These are phyloP conservation scores for Penicillium angulare DNA, from an alignment of 495 filamentous ascomycete species.

Conservation along the genomic window DNA sequence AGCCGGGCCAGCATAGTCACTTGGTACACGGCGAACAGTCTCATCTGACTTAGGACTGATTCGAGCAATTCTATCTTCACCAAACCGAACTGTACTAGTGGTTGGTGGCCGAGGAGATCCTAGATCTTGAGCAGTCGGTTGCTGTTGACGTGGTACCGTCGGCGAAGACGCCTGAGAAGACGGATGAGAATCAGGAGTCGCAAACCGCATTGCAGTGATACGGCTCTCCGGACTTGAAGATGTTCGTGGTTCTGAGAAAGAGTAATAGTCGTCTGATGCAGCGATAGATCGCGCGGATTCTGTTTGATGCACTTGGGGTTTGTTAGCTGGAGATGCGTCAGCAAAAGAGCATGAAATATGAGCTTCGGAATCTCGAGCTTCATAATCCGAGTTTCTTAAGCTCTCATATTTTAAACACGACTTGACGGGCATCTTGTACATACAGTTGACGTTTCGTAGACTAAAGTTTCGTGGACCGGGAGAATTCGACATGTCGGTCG, in stretches of 20 bases:
- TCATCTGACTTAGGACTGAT: conserved; percentile 31
- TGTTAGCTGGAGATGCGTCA: conserved; percentile 40
- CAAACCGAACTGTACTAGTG: conserved; percentile 35
- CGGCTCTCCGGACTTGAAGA: conserved; percentile 48
- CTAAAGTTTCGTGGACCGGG: conserved; percentile 25
- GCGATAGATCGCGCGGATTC: conserved; percentile 59
- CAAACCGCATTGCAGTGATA: conserved; percentile 49
- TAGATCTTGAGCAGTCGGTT: conserved; percentile 13
- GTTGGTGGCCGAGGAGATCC: conserved; percentile 28
- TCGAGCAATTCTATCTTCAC: conserved; percentile 29
- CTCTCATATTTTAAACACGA: background rate
- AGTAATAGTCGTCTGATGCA: conserved; percentile 68
- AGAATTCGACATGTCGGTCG: conserved; percentile 20
- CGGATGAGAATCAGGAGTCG: conserved; percentile 46
- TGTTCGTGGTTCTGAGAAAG: conserved; percentile 49
- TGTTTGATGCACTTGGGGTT: conserved; percentile 52
- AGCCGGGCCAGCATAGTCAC: conserved; percentile 39
- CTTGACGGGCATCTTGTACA: conserved; percentile 11
- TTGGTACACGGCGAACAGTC: conserved; percentile 27
- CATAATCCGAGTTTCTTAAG: background rate
- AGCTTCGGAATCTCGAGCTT: conserved; percentile 4
- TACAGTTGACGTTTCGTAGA: conserved; percentile 32
- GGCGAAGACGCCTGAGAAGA: conserved; percentile 33
- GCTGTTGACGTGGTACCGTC: conserved; percentile 25
- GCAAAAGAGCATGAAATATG: background rate